Conservation (phyloP, 768 basidiomycete species). For the Mycena chlorophos region DNA sequence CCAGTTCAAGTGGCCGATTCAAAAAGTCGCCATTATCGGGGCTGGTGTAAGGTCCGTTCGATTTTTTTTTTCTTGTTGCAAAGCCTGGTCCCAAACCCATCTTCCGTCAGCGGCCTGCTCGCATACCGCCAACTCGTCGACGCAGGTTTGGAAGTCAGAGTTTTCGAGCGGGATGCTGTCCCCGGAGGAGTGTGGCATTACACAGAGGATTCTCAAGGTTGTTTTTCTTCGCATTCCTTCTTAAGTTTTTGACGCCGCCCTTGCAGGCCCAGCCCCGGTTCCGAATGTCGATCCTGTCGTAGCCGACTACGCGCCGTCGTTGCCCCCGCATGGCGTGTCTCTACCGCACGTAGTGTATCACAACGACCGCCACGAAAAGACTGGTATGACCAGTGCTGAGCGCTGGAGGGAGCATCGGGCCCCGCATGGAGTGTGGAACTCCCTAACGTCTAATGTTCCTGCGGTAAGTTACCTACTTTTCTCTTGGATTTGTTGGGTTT, state of each 20-base stretch:
- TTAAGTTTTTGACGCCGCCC: too few relatives aligned
- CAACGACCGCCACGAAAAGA: slow-evolving; percentile 23
- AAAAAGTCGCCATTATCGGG: slow-evolving; percentile 41
- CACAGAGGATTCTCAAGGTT: slow-evolving; percentile 33
- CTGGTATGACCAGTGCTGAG: slow-evolving; percentile 22
- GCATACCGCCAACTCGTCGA: slow-evolving; percentile 36
- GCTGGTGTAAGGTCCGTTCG: slow-evolving; percentile 39
- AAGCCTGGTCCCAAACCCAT: background rate
- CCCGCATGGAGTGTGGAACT: slow-evolving; percentile 40
- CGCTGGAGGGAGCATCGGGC: slow-evolving; percentile 33
- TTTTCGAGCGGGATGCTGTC: slow-evolving; percentile 30
- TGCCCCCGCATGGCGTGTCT: slow-evolving; percentile 34
- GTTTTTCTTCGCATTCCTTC: too few relatives aligned
- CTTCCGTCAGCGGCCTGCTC: slow-evolving; percentile 34
- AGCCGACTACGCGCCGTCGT: slow-evolving; percentile 37
- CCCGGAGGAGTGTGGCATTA: slow-evolving; percentile 45
- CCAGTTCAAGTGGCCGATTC: slow-evolving; percentile 39
- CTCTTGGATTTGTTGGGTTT: slow-evolving; percentile 44
- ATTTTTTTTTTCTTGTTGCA: background rate
- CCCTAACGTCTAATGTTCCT: slow-evolving; percentile 36
- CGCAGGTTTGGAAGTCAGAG: slow-evolving; percentile 32
- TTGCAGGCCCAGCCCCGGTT: slow-evolving; percentile 32
- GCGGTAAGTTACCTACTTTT: slow-evolving; percentile 27
- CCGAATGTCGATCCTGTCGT: slow-evolving; percentile 34
- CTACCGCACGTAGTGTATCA: slow-evolving; percentile 26